phyloP scores from a whole-genome alignment of 371 early-diverging fungal genomes.

The Mortierella sp. region DNA sequence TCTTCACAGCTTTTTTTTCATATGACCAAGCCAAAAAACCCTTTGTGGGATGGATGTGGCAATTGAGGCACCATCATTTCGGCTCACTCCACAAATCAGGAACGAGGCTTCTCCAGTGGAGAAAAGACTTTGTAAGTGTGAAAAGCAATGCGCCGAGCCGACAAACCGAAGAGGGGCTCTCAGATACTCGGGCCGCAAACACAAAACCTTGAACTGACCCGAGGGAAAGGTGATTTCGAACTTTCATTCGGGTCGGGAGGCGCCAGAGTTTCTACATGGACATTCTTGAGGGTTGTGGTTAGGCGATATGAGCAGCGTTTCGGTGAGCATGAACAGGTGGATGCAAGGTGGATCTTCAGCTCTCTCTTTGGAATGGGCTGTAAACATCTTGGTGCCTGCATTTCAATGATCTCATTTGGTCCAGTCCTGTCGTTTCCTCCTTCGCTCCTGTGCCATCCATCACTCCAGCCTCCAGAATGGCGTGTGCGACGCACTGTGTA shows the following conservation, averaged over 20 bases:
- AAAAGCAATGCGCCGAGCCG: conserved; percentile 3
- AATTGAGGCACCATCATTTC: background rate
- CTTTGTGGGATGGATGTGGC: background rate
- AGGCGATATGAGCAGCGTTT: too few relatives aligned
- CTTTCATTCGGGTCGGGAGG: background rate
- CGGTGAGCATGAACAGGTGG: background rate
- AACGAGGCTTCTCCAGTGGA: conserved; percentile 4
- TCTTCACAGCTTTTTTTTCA: conserved; percentile 5
- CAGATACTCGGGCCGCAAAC: background rate
- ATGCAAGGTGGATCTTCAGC: background rate
- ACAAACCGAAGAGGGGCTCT: conserved; percentile 7
- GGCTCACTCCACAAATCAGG: conserved; percentile 10
- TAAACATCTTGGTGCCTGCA: too few relatives aligned
- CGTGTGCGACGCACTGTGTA: background rate
- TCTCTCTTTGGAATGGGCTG: background rate
- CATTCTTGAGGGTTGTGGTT: background rate
- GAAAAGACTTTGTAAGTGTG: background rate
- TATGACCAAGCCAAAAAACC: conserved; percentile 1
- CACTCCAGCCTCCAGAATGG: background rate
- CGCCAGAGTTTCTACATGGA: background rate
- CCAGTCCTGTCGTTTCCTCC: too few relatives aligned
- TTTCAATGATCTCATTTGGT: too few relatives aligned
- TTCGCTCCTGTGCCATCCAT: too few relatives aligned
- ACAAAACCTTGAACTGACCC: conserved; percentile 1
- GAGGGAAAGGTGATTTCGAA: too few relatives aligned